A percentile compares a stretch with the other conserved stretches of the same genome.
phyloP scores from a whole-genome alignment of 2,329 filamentous ascomycete genomes.

The Venturiaceae sp. region DNA sequence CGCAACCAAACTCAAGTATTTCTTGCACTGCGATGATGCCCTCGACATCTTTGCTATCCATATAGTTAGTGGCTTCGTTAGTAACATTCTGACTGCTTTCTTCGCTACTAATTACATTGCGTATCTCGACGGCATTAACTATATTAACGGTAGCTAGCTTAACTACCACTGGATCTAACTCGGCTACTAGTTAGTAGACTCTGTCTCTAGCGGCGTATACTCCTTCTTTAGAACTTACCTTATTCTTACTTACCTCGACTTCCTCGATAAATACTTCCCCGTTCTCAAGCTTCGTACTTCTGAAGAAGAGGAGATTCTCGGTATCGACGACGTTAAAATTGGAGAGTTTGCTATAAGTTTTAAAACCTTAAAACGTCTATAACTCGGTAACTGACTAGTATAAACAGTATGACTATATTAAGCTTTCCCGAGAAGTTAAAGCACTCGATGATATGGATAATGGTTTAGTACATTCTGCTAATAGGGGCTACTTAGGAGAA shows the following conservation, averaged over 20 bases:
- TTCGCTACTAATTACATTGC: slow-evolving; percentile 83
- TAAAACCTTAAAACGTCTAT: background rate
- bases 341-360: slow-evolving; percentile 69
- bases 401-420: slow-evolving; percentile 71
- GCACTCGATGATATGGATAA: slow-evolving; percentile 24
- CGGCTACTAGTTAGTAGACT: slow-evolving; percentile 75
- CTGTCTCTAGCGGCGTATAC: slow-evolving; percentile 63
- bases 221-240: slow-evolving; percentile 69
- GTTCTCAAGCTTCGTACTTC: slow-evolving; percentile 63
- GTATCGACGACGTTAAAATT: slow-evolving; percentile 83
- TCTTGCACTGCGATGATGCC: slow-evolving; percentile 71
- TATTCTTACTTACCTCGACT: slow-evolving; percentile 51
- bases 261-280: slow-evolving; percentile 69
- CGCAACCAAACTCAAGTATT: slow-evolving; percentile 82
- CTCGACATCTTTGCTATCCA: slow-evolving; percentile 85
- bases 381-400: slow-evolving; percentile 6
- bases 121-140: slow-evolving; percentile 61
- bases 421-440: slow-evolving; percentile 62
- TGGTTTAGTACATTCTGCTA: background rate
- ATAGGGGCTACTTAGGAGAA: no score
- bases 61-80: slow-evolving; percentile 66
- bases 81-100: slow-evolving; percentile 70
- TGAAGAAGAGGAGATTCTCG: slow-evolving; percentile 71
- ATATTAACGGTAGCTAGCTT: slow-evolving; percentile 69
- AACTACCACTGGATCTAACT: slow-evolving; percentile 78